Evolutionary conservation across 2,329 filamentous ascomycete species (phyloP).

Genomic region (Fusarium solani-melongenae): DNA sequence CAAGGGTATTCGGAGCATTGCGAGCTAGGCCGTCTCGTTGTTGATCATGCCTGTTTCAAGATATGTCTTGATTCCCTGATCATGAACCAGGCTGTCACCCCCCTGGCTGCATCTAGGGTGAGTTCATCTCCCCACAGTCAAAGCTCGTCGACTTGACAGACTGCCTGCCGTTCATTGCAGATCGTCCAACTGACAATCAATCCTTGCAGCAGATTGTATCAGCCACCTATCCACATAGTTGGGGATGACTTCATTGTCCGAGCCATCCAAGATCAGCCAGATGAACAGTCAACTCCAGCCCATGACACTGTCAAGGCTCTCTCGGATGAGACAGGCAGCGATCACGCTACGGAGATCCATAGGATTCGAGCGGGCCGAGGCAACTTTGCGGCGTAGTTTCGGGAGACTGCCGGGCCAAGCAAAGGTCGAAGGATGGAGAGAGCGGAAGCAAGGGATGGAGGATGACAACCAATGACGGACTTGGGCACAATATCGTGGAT

Average conservation of each 20-base stretch:
- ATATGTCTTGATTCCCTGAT: background rate
- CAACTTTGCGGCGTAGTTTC: slow-evolving; percentile 25
- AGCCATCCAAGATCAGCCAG: background rate
- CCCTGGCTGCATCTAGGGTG: background rate
- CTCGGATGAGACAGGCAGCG: background rate
- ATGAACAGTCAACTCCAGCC: background rate
- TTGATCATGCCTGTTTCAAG: background rate
- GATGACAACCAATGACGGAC: slow-evolving; percentile 17
- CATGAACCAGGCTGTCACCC: background rate
- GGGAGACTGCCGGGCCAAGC: background rate
- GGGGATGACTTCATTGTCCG: background rate
- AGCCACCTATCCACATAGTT: background rate
- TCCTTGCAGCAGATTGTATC: background rate
- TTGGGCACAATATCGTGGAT: background rate
- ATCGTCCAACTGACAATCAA: background rate
- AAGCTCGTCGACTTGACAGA: background rate
- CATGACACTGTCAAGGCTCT: slow-evolving; percentile 6
- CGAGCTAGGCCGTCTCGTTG: background rate
- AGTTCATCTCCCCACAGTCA: background rate
- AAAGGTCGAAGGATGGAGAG: background rate
- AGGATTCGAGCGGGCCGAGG: slow-evolving; percentile 37
- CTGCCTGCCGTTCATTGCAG: background rate
- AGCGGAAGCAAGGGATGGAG: slow-evolving; percentile 4
- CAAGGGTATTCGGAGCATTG: slow-evolving; percentile 13
- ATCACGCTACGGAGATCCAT: background rate